Base-by-base conservation (phyloP, 108 stramenopile species). In the Nannochloropsis granulata region DNA sequence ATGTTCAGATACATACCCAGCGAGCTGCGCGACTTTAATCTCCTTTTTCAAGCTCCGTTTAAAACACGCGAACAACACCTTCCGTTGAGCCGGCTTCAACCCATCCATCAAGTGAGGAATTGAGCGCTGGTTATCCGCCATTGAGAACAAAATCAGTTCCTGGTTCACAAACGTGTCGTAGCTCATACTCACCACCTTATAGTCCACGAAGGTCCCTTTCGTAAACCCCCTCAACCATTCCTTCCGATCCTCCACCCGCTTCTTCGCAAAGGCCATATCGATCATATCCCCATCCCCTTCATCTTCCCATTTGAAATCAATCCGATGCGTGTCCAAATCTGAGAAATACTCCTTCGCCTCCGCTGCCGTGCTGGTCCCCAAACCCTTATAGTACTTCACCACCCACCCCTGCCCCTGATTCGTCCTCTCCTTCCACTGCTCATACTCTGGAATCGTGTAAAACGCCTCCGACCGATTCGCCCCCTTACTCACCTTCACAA, bases 201-300 rank as follows among this genome's bases (percentile, higher is more conserved):
- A 98, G 89, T 98, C 93, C 82, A 98, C 89, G 87, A 89, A 96
- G 0, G 95, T 94, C 44, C 96, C 97, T 25, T 93, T 90, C 43
- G 93, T 85, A 25, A 94, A 83, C 26, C 83, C 83, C 45, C 90
- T 88, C 8, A 96, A 93, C 99, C 99, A 99, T 25, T 87, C 86
- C 91, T 98, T 98, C 42, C 99, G 93, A 45, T 97, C 98, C 44
- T 94, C 93, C 45, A 95, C 96, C 24, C 96, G 92, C 43, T 90
- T 94, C 92, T 98, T 98, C 83, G 91, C 85, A 89, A 99, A 99
- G 81, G 96, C 99, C 95, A 99, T 96, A 84, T 99, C 98, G 85
- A 99, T 95, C 46, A 97, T 88, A 80, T 96, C 96, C 0, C 91
- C 79, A 13, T 90, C 93, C 43, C 71, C 14, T 44, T 88, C 88